Evolutionary conservation across 495 filamentous ascomycete species (phyloP).

Genomic region (Penicillium malachiteum): DNA sequence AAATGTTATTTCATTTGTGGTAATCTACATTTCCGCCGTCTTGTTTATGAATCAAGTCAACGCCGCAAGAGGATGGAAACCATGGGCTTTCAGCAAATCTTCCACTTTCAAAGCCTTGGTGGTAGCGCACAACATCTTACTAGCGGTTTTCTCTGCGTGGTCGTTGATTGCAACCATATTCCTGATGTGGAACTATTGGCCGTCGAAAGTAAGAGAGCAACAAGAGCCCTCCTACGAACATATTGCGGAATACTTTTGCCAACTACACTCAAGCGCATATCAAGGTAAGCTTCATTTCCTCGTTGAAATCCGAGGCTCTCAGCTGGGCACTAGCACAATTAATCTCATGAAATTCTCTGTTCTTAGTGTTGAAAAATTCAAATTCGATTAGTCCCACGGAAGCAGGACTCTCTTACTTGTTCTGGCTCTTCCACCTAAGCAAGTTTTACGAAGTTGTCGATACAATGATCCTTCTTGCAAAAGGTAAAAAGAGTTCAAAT

Average conservation of each 20-base stretch:
- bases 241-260: conserved; percentile 16
- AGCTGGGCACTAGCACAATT: too few relatives aligned
- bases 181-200: not conserved
- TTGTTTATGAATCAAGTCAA: conserved; percentile 16
- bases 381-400: conserved; percentile 1
- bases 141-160: conserved; percentile 18
- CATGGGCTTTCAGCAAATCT: conserved; percentile 18
- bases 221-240: not conserved
- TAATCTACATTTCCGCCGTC: conserved; percentile 10
- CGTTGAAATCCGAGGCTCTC: too few relatives aligned
- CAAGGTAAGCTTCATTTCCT: conserved; percentile 1
- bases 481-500: conserved; percentile 76
- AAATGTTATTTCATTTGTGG: conserved; percentile 13
- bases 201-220: not conserved
- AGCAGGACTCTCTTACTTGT: conserved; percentile 26
- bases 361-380: too few relatives aligned
- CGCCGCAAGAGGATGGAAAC: conserved; percentile 7
- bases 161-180: not conserved
- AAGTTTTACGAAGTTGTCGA: conserved; percentile 93
- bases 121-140: conserved; percentile 8
- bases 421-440: conserved; percentile 88
- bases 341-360: too few relatives aligned
- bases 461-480: conserved; percentile 78
- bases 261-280: conserved; percentile 8
- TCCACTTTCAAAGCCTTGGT: conserved; percentile 7